Conservation (phyloP, 345 rosid genomes). For the Streptanthus diversifolius region DNA sequence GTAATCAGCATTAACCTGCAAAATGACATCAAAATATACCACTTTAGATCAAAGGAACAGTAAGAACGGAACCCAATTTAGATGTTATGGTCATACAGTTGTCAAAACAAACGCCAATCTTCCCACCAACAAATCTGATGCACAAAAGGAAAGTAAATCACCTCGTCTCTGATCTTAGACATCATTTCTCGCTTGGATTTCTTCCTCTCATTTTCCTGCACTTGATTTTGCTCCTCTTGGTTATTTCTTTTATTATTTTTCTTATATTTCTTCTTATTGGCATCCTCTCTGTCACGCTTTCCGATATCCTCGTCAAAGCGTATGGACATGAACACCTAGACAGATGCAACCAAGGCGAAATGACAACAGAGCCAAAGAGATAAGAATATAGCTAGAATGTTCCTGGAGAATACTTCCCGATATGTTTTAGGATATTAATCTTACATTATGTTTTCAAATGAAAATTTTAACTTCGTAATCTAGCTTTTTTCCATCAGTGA, state of each 20-base stretch:
- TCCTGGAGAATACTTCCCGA: neutral
- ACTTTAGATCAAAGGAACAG: neutral
- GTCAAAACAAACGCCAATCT: neutral
- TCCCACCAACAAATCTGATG: neutral
- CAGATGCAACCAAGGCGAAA: conserved; percentile 1
- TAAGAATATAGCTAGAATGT: neutral
- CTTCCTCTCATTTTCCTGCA: conserved; percentile 58
- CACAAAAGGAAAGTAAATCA: conserved; percentile 23
- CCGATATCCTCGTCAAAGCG: conserved; percentile 81
- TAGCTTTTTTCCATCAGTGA: neutral
- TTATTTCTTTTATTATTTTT: conserved; percentile 54
- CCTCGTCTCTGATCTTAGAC: conserved; percentile 80
- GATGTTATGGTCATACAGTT: neutral
- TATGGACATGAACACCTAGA: conserved; percentile 79
- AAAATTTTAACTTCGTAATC: neutral
- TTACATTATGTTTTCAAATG: neutral
- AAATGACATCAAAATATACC: neutral
- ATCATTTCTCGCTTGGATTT: conserved; percentile 61
- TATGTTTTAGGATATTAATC: neutral
- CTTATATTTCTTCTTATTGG: conserved; percentile 46
- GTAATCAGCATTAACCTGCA: conserved; percentile 82
- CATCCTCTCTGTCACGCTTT: conserved; percentile 38
- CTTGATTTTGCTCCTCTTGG: conserved; percentile 52
- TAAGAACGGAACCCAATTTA: neutral
- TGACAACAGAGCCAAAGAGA: conserved; percentile 13